Base-by-base conservation (phyloP, 495 filamentous ascomycete genomes). In the Corynascus novoguineensis region DNA sequence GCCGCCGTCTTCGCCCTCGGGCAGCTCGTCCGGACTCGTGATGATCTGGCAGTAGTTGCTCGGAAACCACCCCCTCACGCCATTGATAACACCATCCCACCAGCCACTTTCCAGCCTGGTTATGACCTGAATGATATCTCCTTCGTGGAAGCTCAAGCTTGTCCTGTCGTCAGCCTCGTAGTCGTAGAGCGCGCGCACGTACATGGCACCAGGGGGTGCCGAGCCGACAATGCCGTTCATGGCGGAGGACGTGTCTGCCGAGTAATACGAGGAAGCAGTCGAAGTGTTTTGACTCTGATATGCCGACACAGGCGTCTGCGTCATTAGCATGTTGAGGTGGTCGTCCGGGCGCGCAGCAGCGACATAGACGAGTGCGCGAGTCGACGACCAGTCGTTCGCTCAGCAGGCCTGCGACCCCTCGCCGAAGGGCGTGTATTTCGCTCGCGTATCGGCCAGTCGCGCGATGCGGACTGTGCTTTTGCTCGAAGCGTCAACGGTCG, bases 11-110 rank as follows among this genome's bases (percentile, higher is more conserved):
- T 76, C 75, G 40, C 73, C 63, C 44, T 78, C 81, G 38, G 75
- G 77, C 25, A 75, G 55, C 56, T 95, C 88, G 47, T 87, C 83
- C 40, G 82, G 79, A 63, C 85, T 87, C 22, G 84, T 75, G 64
- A 97, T 87, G 38, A 93, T 81, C 52, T 86, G 81, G 73, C 93
- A 97, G 73, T 98, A 98, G 69, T 98, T 98, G 78, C 93, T 97
- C 8, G 93, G 93, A 74, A 98, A 98, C 93, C 93, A 98, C 53
- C 93, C 93, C 61, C 93, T 84, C 56, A 92, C 84, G 44, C 87
- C 90, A 59, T 92, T 86, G 67, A 97, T 92, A 37, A 97, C 89
- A 10, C 93, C 93, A 73, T 98, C 93, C 93, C 93, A 98, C 93
- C 93, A 98, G 9, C 93, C 93, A 60, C 91, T 97, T 64, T 97